Conservation (phyloP, 2,329 filamentous ascomycete genomes). For the Ramularia endophylla region DNA sequence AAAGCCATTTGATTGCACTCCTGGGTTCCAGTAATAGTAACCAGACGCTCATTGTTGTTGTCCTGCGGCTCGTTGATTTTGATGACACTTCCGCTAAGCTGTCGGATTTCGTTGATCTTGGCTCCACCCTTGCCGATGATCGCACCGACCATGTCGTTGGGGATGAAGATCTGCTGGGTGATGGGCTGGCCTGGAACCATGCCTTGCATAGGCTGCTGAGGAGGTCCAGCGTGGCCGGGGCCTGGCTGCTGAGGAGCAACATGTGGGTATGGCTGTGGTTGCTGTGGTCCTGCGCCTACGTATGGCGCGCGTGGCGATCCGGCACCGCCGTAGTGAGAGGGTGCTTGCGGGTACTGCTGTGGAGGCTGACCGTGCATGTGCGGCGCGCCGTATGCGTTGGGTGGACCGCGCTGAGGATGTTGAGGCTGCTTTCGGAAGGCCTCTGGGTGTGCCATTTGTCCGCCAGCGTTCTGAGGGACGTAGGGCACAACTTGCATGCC, state of each 20-base stretch:
- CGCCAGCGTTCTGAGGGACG: conserved; percentile 84
- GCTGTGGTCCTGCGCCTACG: conserved; percentile 71
- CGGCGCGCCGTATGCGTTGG: conserved; percentile 48
- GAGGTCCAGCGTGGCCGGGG: conserved; percentile 58
- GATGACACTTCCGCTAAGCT: conserved; percentile 95
- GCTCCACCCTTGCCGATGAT: conserved; percentile 98
- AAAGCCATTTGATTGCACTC: conserved; percentile 99
- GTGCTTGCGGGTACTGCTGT: conserved; percentile 47
- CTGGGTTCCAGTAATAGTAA: conserved; percentile 95
- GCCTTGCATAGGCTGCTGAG: conserved; percentile 64
- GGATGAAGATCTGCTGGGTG: conserved; percentile 98
- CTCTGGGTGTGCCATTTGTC: conserved; percentile 87
- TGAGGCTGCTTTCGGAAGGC: conserved; percentile 70
- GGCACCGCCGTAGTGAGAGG: conserved; percentile 74
- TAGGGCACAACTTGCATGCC: conserved; percentile 99
- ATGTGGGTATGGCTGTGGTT: conserved; percentile 52
- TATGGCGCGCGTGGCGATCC: conserved; percentile 68
- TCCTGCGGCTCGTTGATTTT: conserved; percentile 99
- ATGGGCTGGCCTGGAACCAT: conserved; percentile 75
- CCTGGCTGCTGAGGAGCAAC: conserved; percentile 49
- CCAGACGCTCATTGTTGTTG: conserved; percentile 95
- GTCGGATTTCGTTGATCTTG: conserved; percentile 99
- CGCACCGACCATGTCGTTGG: conserved; percentile 98
- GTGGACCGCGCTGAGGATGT: conserved; percentile 64
- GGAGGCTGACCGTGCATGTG: conserved; percentile 60